Percentiles rank a stretch among this genome's conserved stretches.
Conservation (phyloP, 2,329 filamentous ascomycete genomes). For the Aspergillus oerlinghausenensis region DNA sequence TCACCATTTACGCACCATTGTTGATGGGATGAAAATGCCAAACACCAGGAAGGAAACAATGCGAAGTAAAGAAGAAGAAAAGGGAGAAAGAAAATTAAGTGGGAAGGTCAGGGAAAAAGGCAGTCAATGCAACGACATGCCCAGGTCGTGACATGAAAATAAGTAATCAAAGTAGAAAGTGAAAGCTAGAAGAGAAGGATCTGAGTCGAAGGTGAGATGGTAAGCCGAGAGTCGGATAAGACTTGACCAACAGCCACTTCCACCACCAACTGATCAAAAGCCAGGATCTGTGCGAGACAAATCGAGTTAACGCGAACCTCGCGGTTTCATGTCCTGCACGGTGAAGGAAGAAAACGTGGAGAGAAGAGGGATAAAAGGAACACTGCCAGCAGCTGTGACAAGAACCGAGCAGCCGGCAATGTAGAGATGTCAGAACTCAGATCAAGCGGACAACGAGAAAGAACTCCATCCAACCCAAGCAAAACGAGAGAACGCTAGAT, state of each 20-base stretch:
- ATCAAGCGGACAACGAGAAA: constrained; percentile 14
- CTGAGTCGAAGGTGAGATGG: constrained; percentile 1
- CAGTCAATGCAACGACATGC: constrained; percentile 17
- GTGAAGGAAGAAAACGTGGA: constrained; percentile 5
- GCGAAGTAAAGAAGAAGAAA: constrained; percentile 5
- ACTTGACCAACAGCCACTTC: background rate
- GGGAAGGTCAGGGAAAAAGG: background rate
- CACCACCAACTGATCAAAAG: background rate
- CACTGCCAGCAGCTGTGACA: constrained; percentile 10
- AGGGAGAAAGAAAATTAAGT: background rate
- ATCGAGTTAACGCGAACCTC: background rate
- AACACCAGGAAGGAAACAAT: constrained; percentile 4
- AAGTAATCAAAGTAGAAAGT: constrained; percentile 4
- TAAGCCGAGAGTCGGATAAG: background rate
- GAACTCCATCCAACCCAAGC: constrained; percentile 29
- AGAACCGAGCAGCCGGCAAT: constrained; percentile 15
- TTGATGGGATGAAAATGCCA: constrained; percentile 6
- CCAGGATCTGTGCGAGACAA: background rate
- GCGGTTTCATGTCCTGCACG: background rate
- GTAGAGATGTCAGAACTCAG: constrained; percentile 20
- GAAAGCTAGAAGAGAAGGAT: constrained; percentile 3
- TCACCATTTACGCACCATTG: constrained; percentile 12
- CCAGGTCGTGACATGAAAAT: constrained; percentile 13
- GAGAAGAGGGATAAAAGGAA: constrained; percentile 9
- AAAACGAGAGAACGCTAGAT: constrained; percentile 26